Conservation (phyloP, 2,329 filamentous ascomycete genomes). For the Leptographium wingfieldii region DNA sequence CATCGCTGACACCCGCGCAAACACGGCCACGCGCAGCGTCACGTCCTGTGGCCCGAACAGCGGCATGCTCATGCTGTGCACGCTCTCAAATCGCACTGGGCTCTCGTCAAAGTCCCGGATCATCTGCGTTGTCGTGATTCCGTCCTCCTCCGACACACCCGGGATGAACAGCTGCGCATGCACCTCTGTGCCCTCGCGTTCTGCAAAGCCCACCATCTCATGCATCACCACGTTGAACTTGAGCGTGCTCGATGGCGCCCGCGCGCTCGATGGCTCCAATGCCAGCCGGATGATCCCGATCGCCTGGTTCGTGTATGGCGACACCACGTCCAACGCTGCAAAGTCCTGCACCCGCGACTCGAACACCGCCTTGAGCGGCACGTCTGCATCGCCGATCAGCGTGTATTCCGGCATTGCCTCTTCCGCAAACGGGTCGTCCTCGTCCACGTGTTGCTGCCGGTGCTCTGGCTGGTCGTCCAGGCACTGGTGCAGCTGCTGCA, state of each 20-base stretch:
- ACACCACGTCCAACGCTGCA: constrained; percentile 67
- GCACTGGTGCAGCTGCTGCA: constrained; percentile 96
- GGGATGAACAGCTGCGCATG: constrained; percentile 96
- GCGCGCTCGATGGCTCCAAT: constrained; percentile 82
- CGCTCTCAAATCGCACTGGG: constrained; percentile 86
- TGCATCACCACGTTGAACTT: constrained; percentile 99
- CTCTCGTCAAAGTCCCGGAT: constrained; percentile 89
- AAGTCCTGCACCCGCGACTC: constrained; percentile 93
- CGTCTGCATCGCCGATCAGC: constrained; percentile 81
- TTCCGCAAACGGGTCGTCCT: constrained; percentile 83
- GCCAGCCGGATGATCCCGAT: constrained; percentile 85
- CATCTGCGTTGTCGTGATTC: constrained; percentile 90
- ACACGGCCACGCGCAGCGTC: constrained; percentile 75
- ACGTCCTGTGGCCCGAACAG: constrained; percentile 63
- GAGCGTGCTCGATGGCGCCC: constrained; percentile 79
- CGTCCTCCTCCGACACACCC: constrained; percentile 76
- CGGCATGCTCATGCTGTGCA: constrained; percentile 94
- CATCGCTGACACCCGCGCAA: constrained; percentile 81
- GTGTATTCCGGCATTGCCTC: constrained; percentile 86
- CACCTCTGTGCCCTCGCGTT: constrained; percentile 88
- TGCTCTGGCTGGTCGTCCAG: constrained; percentile 93
- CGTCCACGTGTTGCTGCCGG: constrained; percentile 58
- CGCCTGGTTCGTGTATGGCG: constrained; percentile 81
- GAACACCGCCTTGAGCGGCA: constrained; percentile 85
- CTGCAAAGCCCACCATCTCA: constrained; percentile 85